Conservation (phyloP, 1,284 basidiomycete species). For the Sporisorium exsertum region DNA sequence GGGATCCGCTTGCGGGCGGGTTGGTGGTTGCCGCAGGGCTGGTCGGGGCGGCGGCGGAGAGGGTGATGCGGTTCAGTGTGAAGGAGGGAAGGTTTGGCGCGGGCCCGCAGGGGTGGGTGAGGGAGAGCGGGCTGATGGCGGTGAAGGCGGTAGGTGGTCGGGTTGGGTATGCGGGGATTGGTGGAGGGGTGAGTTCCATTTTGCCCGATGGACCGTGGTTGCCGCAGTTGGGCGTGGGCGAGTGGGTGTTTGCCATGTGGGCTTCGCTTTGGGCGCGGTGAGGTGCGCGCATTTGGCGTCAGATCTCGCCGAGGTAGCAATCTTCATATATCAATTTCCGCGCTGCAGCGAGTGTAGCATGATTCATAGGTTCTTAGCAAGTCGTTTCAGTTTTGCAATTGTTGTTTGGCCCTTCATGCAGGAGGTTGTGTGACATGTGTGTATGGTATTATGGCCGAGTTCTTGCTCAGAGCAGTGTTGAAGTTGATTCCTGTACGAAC, state of each 20-base stretch:
- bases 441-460: too few relatives aligned
- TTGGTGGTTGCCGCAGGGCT: slow-evolving; percentile 11
- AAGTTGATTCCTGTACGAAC: too few relatives aligned
- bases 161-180: not conserved
- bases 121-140: slow-evolving; percentile 10
- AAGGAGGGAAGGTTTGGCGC: slow-evolving; percentile 37
- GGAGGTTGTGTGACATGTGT: too few relatives aligned
- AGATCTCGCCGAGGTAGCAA: too few relatives aligned
- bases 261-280: slow-evolving; percentile 43
- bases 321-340: too few relatives aligned
- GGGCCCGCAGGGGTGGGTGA: slow-evolving; percentile 7
- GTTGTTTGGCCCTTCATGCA: too few relatives aligned
- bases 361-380: too few relatives aligned
- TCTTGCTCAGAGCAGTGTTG: too few relatives aligned
- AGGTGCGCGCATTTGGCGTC: too few relatives aligned
- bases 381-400: too few relatives aligned
- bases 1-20: not conserved
- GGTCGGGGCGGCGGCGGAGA: not conserved
- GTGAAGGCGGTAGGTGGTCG: not conserved
- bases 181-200: not conserved
- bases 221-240: slow-evolving; percentile 15
- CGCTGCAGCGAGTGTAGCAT: too few relatives aligned
- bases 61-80: slow-evolving; percentile 26
- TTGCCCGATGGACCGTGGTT: slow-evolving; percentile 18
- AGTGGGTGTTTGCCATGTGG: slow-evolving; percentile 39